Evolutionary conservation across 1,284 basidiomycete genomes (phyloP), one percentile per base, ranked within the genome.

Genomic region (Paramarasmius palmivorus): DNA sequence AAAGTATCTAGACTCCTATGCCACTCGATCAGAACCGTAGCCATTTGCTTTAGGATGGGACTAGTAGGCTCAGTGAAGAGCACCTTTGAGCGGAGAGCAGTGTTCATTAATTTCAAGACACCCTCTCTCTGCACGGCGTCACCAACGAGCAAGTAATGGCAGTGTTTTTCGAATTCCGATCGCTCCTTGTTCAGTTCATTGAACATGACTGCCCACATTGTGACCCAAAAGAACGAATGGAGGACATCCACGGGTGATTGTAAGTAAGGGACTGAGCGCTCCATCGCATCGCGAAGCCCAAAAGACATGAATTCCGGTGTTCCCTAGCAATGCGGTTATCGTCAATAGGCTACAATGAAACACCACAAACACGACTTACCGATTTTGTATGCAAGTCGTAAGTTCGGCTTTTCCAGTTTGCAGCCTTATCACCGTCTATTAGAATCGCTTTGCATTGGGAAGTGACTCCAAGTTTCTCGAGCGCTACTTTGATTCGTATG

Each of bases 271-370:
- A 1, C 3, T 8, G 32, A 17, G 0, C 17, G 3, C 15, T 34
- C 19, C 38, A 55, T 49, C 23, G 53, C 53, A 8, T 1, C 1
- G 1, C 41, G 53, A 22, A 57, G 46, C 3, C n/a, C 2, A 2
- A 39, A n/a, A 7, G 49, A 52, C 53, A 57, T 57, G 19, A 57
- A 57, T n/a, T 57, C 35, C 1, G 19, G 26, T 8, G 49, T 57
- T 0, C 52, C 52, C 55, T 57, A 15, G 19, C 10, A n/a, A n/a
- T n/a, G n/a, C n/a, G n/a, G n/a, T n/a, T n/a, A 14, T 19, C 17
- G 10, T 10, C 45, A 4, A 12, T n/a, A 15, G 20, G 9, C 4
- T 15, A 23, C 15, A 39, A 14, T 17, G 7, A 49, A n/a, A 23
- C 17, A 19, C 22, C 8, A 26, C 22, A 14, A 14, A 19, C 3